A percentile compares a stretch with the other conserved stretches of the same genome.
phyloP scores from a whole-genome alignment of 345 rosid genomes.

The Noccaea bulbosa region DNA sequence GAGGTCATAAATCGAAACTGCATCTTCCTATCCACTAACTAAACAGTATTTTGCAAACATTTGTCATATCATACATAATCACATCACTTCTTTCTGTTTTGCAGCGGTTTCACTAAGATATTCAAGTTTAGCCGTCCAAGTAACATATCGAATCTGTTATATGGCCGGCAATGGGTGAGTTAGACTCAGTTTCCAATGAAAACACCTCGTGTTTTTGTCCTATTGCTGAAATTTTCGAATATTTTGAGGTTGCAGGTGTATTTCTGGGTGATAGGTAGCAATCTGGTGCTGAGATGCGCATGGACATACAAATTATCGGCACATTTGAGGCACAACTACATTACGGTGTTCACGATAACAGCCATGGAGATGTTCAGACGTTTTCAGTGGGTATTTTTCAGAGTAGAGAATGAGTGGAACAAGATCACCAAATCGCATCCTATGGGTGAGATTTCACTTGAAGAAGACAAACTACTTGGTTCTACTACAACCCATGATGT shows the following conservation, averaged over 20 bases:
- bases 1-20: constrained; percentile 53
- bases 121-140: constrained; percentile 84
- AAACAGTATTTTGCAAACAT: neutral
- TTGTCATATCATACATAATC: neutral
- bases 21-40: neutral
- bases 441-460: constrained; percentile 56
- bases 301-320: constrained; percentile 98
- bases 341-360: constrained; percentile 66
- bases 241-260: constrained; percentile 59
- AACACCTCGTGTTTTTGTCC: neutral
- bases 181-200: constrained; percentile 38
- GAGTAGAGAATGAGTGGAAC: constrained; percentile 98
- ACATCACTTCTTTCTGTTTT: constrained; percentile 10
- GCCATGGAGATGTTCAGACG: constrained; percentile 83
- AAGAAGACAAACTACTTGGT: constrained; percentile 71
- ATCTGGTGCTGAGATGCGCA: constrained; percentile 81
- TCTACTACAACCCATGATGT: constrained; percentile 63
- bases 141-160: constrained; percentile 54
- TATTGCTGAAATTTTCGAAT: neutral
- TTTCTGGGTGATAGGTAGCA: constrained; percentile 93
- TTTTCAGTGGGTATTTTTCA: constrained; percentile 93
- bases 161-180: constrained; percentile 94
- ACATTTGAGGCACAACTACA: constrained; percentile 90
- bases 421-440: constrained; percentile 79
- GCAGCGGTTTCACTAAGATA: constrained; percentile 83